Evolutionary conservation across 2,329 filamentous ascomycete species (phyloP), one percentile per base, ranked within the genome.

Genomic region (Xylariaceae sp.): DNA sequence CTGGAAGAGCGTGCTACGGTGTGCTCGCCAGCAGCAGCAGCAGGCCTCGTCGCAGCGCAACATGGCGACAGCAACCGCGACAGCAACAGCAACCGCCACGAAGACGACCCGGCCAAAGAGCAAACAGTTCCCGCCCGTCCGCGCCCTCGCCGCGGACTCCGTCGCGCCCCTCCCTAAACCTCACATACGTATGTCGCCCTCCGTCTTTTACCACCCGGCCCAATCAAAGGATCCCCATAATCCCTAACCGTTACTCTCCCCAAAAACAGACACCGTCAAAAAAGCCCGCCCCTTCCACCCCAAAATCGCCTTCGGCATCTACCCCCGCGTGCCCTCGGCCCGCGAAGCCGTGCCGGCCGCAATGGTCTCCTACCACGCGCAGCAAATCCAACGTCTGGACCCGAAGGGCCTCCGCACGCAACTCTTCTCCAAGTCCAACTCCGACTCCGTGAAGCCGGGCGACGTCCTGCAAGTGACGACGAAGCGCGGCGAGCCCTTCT

Each of bases 391-490:
- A 47, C 74, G 82, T 48, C 88, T 97, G 70, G 94, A 99, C 76
- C 91, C 92, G 3, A 91, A 87, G 1, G 92, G 92, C 53, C 87
- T 88, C 55, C 89, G 93, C 62, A 88, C 87, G 49, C 84, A 85
- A 37, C 86, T 99, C 59, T 97, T 99, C 79, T 84, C 86, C 65
- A 84, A 83, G 67, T 76, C 81, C 56, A 95, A 93, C 75, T 82
- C 83, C 37, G 91, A 97, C 73, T 84, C 86, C 68, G 91, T 88
- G 57, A 88, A 88, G 69, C 84, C 89, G 1, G 94, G 94, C 70
- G 94, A 99, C 75, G 90, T 99, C 65, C 82, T 99, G 42, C 90
- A 95, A 68, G 90, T 97, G 52, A 90, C 90, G 48, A 88, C 90
- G 70, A 88, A 88, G 73, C 73, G 77, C 13, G 89, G 88, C 62